Conservation (phyloP, 805 yeast genomes). For the Yarrowia hollandica region DNA sequence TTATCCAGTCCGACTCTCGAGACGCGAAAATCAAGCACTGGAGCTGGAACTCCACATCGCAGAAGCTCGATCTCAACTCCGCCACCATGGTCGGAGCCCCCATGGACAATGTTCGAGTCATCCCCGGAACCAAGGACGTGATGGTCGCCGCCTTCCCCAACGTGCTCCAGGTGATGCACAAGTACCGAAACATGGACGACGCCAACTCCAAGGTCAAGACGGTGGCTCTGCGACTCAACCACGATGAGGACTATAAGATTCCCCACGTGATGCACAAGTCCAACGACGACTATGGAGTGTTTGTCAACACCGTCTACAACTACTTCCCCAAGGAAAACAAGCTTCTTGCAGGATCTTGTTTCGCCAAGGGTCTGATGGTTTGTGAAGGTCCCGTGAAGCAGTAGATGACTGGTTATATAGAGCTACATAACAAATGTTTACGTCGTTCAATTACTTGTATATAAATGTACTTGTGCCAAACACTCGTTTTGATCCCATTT, state of each 20-base stretch:
- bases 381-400: slow-evolving; percentile 9
- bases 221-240: slow-evolving; percentile 3
- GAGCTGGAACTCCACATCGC: slow-evolving; percentile 21
- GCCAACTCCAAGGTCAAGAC: background rate
- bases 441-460: too few species aligned
- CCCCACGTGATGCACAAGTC: slow-evolving; percentile 21
- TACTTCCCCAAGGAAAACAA: slow-evolving; percentile 17
- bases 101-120: slow-evolving; percentile 20
- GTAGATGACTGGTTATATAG: too few species aligned
- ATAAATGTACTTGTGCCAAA: background rate
- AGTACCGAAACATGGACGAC: background rate
- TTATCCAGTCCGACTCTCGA: slow-evolving; percentile 12
- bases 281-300: slow-evolving; percentile 2
- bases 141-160: slow-evolving; percentile 21
- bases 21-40: slow-evolving; percentile 23
- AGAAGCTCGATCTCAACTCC: slow-evolving; percentile 15
- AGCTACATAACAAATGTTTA: too few species aligned
- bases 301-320: slow-evolving; percentile 20
- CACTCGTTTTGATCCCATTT: too few species aligned
- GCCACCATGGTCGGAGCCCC: slow-evolving; percentile 16
- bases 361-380: background rate
- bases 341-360: slow-evolving; percentile 13
- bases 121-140: slow-evolving; percentile 18
- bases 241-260: slow-evolving; percentile 3
- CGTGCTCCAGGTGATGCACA: slow-evolving; percentile 9